These are phyloP conservation scores for Raffaelea arxii DNA, from an alignment of 2,329 filamentous ascomycete genomes.

Conservation along the genomic window DNA sequence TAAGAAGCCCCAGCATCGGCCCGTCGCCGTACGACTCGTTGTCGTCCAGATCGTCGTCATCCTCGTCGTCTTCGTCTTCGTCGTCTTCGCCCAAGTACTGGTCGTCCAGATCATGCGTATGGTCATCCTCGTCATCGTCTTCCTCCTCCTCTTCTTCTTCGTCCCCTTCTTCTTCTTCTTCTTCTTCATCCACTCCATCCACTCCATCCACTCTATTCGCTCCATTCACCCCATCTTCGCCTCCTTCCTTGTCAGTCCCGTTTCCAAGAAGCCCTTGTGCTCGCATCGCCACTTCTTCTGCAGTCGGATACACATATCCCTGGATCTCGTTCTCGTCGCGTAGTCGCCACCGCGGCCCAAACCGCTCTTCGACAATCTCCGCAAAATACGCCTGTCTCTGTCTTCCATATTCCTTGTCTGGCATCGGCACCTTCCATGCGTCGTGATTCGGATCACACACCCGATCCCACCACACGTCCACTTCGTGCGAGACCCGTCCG, in stretches of 20 bases:
- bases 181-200: neutral
- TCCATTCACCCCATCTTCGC: conserved; percentile 24
- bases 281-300: conserved; percentile 16
- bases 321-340: conserved; percentile 25
- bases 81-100: conserved; percentile 22
- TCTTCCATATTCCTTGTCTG: conserved; percentile 49
- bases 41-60: conserved; percentile 60
- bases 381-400: conserved; percentile 48
- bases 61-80: conserved; percentile 53
- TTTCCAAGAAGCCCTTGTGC: neutral
- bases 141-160: neutral
- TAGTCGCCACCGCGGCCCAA: conserved; percentile 33
- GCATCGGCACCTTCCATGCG: conserved; percentile 49
- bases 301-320: conserved; percentile 16
- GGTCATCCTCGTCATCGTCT: conserved; percentile 22
- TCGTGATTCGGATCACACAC: conserved; percentile 52
- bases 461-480: conserved; percentile 56
- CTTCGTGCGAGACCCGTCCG: conserved; percentile 52
- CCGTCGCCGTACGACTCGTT: conserved; percentile 74
- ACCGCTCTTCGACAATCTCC: conserved; percentile 48
- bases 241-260: conserved; percentile 27
- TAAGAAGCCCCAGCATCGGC: conserved; percentile 72
- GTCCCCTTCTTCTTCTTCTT: neutral
- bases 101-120: conserved; percentile 22
- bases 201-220: conserved; percentile 1